These are phyloP conservation scores for Vigna mungo DNA, from an alignment of 306 rosid species.

Conservation along the genomic window DNA sequence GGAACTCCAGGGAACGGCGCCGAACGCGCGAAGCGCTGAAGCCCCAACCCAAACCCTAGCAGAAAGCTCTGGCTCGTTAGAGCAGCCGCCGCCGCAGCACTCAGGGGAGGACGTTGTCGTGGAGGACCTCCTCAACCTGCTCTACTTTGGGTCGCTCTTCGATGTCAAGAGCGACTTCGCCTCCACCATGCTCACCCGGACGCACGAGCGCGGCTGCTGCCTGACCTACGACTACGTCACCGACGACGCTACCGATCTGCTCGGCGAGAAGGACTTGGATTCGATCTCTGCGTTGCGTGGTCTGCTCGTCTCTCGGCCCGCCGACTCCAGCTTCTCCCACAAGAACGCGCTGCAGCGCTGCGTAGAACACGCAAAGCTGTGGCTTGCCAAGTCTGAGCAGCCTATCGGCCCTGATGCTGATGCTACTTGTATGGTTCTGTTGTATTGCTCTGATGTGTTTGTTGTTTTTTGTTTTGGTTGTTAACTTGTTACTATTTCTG, in stretches of 20 bases:
- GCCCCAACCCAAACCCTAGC: constrained; percentile 33
- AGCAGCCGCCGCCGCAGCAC: background rate
- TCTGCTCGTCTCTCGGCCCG: constrained; percentile 78
- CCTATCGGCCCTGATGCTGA: constrained; percentile 69
- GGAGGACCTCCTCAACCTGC: constrained; percentile 81
- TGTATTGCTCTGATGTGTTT: background rate
- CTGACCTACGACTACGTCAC: constrained; percentile 94
- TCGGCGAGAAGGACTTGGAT: constrained; percentile 86
- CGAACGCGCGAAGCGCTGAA: background rate
- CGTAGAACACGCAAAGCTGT: constrained; percentile 86
- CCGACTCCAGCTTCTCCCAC: constrained; percentile 83
- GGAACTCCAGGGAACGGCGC: constrained; percentile 62
- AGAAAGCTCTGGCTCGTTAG: background rate
- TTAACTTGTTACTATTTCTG: background rate
- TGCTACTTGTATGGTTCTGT: constrained; percentile 68
- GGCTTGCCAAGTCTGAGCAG: constrained; percentile 72
- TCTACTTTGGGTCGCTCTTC: constrained; percentile 87
- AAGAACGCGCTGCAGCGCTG: constrained; percentile 82
- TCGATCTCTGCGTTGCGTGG: constrained; percentile 70
- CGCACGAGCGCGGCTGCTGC: constrained; percentile 93
- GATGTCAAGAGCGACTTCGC: constrained; percentile 91
- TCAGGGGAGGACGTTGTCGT: constrained; percentile 47
- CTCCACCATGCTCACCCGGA: constrained; percentile 82
- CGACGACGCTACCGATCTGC: constrained; percentile 96
- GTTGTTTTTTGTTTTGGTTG: background rate